phyloP scores from a whole-genome alignment of 441 rosid species.

The Pelargonium cotyledonis region DNA sequence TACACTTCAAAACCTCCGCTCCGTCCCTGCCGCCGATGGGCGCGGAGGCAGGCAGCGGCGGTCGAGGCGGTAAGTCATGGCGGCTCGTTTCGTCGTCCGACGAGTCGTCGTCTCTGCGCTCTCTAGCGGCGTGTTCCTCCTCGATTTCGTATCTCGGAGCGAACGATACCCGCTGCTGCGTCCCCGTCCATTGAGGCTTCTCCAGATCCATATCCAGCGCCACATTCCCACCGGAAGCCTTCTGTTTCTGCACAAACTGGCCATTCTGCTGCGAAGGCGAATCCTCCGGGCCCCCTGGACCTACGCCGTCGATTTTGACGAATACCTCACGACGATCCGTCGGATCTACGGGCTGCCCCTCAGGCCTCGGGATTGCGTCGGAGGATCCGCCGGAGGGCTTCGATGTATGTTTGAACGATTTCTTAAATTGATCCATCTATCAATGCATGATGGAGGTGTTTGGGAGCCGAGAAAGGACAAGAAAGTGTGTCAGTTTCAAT shows the following conservation, averaged over 20 bases:
- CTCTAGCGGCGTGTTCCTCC: no score
- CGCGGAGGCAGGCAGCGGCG: neutral
- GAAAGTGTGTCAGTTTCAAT: no score
- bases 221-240: neutral
- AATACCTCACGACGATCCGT: neutral
- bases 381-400: neutral
- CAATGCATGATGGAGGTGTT: neutral
- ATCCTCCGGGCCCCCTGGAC: neutral
- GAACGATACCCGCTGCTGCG: neutral
- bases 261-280: neutral
- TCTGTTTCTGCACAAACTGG: neutral
- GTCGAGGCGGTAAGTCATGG: neutral
- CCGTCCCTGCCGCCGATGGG: no score
- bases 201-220: neutral
- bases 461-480: neutral
- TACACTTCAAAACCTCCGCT: neutral
- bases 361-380: neutral
- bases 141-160: neutral
- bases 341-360: no score
- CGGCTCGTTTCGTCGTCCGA: neutral
- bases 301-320: constrained; percentile 3
- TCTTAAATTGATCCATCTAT: neutral
- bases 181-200: no score
- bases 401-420: neutral
- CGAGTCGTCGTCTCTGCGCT: no score